These are phyloP conservation scores for Yamadazyma jaroonii DNA, from an alignment of 1,139 yeast genomes.

Conservation along the genomic window DNA sequence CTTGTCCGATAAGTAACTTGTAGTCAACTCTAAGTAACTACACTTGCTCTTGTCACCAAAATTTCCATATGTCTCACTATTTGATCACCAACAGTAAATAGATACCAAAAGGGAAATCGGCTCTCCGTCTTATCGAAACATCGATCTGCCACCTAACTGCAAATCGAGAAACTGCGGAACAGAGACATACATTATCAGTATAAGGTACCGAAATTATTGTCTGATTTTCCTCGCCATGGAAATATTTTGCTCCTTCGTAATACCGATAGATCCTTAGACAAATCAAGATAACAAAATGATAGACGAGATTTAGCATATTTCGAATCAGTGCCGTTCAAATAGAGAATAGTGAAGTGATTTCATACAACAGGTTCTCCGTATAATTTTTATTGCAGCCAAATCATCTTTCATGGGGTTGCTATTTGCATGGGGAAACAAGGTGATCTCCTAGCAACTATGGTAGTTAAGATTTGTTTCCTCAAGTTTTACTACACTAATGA, in stretches of 20 bases:
- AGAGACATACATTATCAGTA: conserved; percentile 1
- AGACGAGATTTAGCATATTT: too few species aligned
- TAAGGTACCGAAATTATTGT: too few species aligned
- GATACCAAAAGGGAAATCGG: conserved; percentile 2
- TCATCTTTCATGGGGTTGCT: neutral
- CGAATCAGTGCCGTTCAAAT: neutral
- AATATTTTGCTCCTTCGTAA: too few species aligned
- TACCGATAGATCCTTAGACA: too few species aligned
- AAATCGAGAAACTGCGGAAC: neutral
- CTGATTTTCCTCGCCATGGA: too few species aligned
- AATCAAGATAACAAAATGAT: too few species aligned
- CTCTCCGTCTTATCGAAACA: conserved; percentile 2
- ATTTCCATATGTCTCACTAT: too few species aligned
- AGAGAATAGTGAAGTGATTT: neutral
- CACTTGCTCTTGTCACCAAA: too few species aligned
- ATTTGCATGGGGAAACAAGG: too few species aligned
- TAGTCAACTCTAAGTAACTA: neutral
- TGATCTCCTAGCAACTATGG: neutral
- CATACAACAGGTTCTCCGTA: neutral
- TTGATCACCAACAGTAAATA: neutral
- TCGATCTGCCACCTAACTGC: neutral
- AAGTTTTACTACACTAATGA: neutral
- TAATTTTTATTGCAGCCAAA: neutral
- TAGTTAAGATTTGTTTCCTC: neutral
- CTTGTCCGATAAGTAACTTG: neutral